Conservation (phyloP, 495 filamentous ascomycete genomes). For the Penicillium longicatenatum region DNA sequence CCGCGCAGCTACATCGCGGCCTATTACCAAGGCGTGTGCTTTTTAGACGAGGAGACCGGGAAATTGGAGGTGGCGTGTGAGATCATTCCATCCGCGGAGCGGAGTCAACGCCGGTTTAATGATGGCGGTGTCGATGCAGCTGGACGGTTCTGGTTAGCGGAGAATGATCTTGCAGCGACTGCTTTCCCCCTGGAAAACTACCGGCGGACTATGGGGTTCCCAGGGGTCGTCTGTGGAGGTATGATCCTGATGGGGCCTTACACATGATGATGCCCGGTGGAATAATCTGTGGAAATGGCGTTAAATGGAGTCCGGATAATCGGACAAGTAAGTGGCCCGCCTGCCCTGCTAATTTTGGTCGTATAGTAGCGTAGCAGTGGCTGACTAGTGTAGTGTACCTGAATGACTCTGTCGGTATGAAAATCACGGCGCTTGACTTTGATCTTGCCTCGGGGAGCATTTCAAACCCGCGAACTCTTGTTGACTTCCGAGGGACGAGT, state of each 20-base stretch:
- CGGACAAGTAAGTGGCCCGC: constrained; percentile 22
- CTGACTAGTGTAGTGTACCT: constrained; percentile 24
- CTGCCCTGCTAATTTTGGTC: background rate
- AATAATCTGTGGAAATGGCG: constrained; percentile 34
- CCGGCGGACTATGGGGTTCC: constrained; percentile 21
- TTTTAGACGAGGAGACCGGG: constrained; percentile 26
- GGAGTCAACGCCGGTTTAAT: constrained; percentile 25
- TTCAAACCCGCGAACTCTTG: constrained; percentile 23
- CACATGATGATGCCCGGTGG: constrained; percentile 28
- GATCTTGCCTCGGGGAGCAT: constrained; percentile 27
- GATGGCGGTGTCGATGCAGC: constrained; percentile 30
- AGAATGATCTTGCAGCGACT: constrained; percentile 25
- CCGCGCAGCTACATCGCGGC: constrained; percentile 31
- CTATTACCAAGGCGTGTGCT: constrained; percentile 31
- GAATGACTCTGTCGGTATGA: constrained; percentile 30
- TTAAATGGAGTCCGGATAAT: constrained; percentile 38
- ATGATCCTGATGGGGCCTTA: constrained; percentile 33
- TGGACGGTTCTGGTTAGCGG: constrained; percentile 30
- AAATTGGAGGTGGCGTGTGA: constrained; percentile 25
- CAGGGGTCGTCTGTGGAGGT: constrained; percentile 32
- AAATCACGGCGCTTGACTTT: constrained; percentile 29
- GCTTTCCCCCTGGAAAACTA: constrained; percentile 10
- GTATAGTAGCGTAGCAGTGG: background rate
- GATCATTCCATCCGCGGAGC: constrained; percentile 26
- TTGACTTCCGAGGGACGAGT: constrained; percentile 21